phyloP scores from a whole-genome alignment of 2,329 filamentous ascomycete species.

The Leptographium radiaticola region DNA sequence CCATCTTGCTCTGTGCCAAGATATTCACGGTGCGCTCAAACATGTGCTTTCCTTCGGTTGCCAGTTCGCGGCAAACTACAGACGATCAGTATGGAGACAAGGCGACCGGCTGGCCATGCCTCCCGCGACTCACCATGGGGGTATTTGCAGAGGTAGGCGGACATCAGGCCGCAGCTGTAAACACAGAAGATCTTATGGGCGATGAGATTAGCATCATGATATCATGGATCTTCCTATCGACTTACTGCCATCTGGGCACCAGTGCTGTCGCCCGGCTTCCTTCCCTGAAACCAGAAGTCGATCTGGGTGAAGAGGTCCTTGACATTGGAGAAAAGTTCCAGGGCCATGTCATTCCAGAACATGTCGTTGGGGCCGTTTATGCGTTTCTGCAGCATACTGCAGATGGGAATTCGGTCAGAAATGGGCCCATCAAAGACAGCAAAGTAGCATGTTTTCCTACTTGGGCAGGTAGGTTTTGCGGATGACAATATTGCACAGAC shows the following conservation, averaged over 20 bases:
- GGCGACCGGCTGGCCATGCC: neutral
- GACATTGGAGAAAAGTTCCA: constrained; percentile 33
- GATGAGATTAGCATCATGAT: neutral
- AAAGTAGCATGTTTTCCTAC: constrained; percentile 19
- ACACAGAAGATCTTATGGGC: constrained; percentile 30
- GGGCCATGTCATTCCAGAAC: constrained; percentile 27
- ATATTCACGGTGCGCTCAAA: constrained; percentile 29
- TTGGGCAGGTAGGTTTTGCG: constrained; percentile 45
- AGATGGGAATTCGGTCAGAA: neutral
- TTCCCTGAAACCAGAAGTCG: constrained; percentile 32
- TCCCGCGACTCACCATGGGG: constrained; percentile 6
- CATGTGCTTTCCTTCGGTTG: constrained; percentile 28
- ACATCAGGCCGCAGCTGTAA: constrained; percentile 36
- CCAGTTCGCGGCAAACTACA: constrained; percentile 29
- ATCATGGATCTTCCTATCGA: neutral
- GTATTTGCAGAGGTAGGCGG: constrained; percentile 36
- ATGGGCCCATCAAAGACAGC: neutral
- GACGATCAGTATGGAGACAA: neutral
- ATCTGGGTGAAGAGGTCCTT: constrained; percentile 32
- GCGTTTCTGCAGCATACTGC: constrained; percentile 27
- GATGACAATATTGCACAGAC: constrained; percentile 43
- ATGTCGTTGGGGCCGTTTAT: constrained; percentile 14
- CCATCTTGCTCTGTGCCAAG: constrained; percentile 30
- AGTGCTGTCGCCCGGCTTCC: constrained; percentile 30
- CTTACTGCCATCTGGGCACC: constrained; percentile 36